A percentile compares a stretch with the other conserved stretches of the same genome.
Evolutionary conservation across 202 grass and related monocot species (phyloP).

Genomic region (Eragrostis tef): DNA sequence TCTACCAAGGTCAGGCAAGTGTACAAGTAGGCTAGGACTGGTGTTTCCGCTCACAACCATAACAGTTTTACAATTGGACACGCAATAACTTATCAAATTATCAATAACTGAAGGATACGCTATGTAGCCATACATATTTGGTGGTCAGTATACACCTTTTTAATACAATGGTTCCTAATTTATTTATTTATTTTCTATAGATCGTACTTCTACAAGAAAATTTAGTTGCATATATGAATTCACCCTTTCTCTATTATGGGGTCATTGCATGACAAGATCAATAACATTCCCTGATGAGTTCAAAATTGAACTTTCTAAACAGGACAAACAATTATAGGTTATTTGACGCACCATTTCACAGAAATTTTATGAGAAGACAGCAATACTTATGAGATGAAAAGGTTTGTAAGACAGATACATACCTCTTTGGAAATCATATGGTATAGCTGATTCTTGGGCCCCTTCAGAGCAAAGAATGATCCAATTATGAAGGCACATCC

Average conservation of each 20-base stretch:
- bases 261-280: conserved; percentile 1
- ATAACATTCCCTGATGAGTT: background rate
- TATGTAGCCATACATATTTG: background rate
- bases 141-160: background rate
- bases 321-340: conserved; percentile 14
- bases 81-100: background rate
- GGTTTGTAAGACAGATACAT: conserved; percentile 9
- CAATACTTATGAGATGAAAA: background rate
- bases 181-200: too few relatives aligned
- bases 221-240: background rate
- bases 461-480: conserved; percentile 97
- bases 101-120: conserved; percentile 5
- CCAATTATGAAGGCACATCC: conserved; percentile 89
- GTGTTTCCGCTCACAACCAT: background rate
- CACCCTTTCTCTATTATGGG: background rate
- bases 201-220: conserved; percentile 5
- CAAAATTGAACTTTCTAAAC: conserved; percentile 11
- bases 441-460: conserved; percentile 78
- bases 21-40: background rate
- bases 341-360: background rate
- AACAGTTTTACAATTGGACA: conserved; percentile 23
- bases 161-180: background rate
- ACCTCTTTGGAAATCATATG: conserved; percentile 99
- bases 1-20: too few relatives aligned
- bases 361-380: too few relatives aligned